Percentiles rank a stretch among this genome's conserved stretches.
Conservation (phyloP, 345 rosid species). For the Aethionema arabicum region DNA sequence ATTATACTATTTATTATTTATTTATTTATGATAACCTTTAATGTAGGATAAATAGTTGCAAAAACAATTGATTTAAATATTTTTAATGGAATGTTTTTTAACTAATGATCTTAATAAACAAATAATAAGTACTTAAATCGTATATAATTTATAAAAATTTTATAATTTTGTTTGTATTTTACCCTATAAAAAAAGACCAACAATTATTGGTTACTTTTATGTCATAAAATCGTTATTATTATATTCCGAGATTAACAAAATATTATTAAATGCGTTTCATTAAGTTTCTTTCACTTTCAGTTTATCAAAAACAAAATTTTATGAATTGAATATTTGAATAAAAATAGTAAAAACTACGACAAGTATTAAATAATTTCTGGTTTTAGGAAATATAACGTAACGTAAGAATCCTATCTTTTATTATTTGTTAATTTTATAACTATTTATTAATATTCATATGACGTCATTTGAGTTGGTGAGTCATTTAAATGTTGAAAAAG, state of each 20-base stretch:
- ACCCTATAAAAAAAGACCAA: background rate
- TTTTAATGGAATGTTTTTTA: too few species aligned
- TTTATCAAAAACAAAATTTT: too few species aligned
- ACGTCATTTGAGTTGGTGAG: slow-evolving; percentile 35
- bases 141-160: too few species aligned
- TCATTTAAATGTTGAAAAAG: background rate
- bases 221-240: background rate
- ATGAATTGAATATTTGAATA: too few species aligned
- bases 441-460: slow-evolving; percentile 14
- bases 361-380: slow-evolving; percentile 14
- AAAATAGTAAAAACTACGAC: slow-evolving; percentile 16
- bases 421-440: slow-evolving; percentile 13
- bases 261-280: slow-evolving; percentile 1
- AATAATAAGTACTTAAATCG: too few species aligned
- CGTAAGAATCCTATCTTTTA: slow-evolving; percentile 28
- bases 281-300: too few species aligned
- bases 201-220: slow-evolving; percentile 1
- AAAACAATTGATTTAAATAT: too few species aligned
- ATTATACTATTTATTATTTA: too few species aligned
- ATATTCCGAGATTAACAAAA: slow-evolving; percentile 6
- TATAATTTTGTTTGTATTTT: too few species aligned
- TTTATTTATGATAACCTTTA: too few species aligned
- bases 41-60: too few species aligned
- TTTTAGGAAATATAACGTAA: slow-evolving; percentile 33
- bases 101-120: too few species aligned